Percentiles rank a stretch among this genome's conserved stretches.
phyloP scores from a whole-genome alignment of 2,329 filamentous ascomycete species.

The Torrubiella hemipterigena region DNA sequence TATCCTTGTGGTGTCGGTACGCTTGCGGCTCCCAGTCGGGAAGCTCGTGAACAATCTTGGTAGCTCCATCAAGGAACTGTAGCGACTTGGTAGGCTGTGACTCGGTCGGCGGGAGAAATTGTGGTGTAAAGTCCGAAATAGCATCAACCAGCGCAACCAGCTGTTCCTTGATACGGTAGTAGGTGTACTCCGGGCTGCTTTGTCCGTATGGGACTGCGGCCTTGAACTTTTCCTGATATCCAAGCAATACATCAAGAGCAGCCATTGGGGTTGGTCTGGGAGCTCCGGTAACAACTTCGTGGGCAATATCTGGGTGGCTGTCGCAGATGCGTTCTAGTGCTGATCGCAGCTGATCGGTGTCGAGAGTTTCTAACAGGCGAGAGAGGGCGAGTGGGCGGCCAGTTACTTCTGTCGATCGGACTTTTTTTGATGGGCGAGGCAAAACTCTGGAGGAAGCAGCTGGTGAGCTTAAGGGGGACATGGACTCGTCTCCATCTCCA shows the following conservation, averaged over 20 bases:
- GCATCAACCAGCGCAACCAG: slow-evolving; percentile 76
- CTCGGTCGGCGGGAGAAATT: slow-evolving; percentile 89
- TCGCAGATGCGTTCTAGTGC: slow-evolving; percentile 89
- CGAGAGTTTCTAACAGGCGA: slow-evolving; percentile 87
- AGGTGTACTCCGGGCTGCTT: slow-evolving; percentile 81
- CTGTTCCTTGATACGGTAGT: slow-evolving; percentile 79
- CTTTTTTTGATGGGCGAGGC: slow-evolving; percentile 52
- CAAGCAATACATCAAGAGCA: slow-evolving; percentile 66
- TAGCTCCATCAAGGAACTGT: slow-evolving; percentile 79
- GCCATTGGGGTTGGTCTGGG: slow-evolving; percentile 78
- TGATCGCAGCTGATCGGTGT: slow-evolving; percentile 69
- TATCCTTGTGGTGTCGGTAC: slow-evolving; percentile 86
- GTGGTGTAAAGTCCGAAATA: slow-evolving; percentile 84
- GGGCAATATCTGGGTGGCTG: slow-evolving; percentile 71
- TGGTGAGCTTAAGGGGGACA: slow-evolving; percentile 76
- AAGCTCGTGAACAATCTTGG: slow-evolving; percentile 76
- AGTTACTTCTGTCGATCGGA: slow-evolving; percentile 50
- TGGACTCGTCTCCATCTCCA: slow-evolving; percentile 73
- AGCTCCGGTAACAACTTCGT: slow-evolving; percentile 72
- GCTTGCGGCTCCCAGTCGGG: slow-evolving; percentile 84
- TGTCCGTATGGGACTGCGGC: slow-evolving; percentile 78
- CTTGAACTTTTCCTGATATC: slow-evolving; percentile 70
- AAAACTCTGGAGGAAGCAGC: slow-evolving; percentile 59
- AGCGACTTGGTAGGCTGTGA: slow-evolving; percentile 72
- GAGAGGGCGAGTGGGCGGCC: slow-evolving; percentile 44